phyloP scores from a whole-genome alignment of 768 basidiomycete species.

The Psilocybe subaeruginosa region DNA sequence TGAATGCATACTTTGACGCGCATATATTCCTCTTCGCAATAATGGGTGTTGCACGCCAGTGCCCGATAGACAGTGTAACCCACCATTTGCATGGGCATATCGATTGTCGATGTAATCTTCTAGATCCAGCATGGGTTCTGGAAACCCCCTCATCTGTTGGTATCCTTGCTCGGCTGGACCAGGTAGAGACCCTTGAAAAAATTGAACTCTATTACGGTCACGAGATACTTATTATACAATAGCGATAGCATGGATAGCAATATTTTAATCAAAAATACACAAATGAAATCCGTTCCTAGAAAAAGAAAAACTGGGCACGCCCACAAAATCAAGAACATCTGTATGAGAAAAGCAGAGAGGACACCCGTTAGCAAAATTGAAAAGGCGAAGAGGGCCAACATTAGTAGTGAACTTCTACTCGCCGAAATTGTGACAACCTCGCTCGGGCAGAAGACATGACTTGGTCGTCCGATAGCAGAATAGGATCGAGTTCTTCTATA shows the following conservation, averaged over 20 bases:
- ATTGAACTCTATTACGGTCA: not conserved
- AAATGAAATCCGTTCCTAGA: not conserved
- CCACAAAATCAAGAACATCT: constrained; percentile 1
- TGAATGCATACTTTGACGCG: not conserved
- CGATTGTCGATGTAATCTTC: too few relatives aligned
- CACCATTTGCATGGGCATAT: too few relatives aligned
- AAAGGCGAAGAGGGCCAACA: not conserved
- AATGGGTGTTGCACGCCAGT: too few relatives aligned
- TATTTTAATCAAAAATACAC: not conserved
- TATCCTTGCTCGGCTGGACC: too few relatives aligned
- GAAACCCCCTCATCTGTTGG: too few relatives aligned
- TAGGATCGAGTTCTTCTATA: constrained; percentile 4
- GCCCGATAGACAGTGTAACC: too few relatives aligned
- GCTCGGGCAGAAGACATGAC: constrained; percentile 13
- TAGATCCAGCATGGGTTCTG: too few relatives aligned
- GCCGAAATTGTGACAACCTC: constrained; percentile 26
- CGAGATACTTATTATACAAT: constrained; percentile 10
- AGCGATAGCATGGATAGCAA: constrained; percentile 15
- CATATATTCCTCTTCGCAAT: not conserved
- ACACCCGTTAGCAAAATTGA: not conserved
- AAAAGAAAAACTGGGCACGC: too few relatives aligned
- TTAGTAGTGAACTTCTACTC: not conserved
- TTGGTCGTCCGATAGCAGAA: constrained; percentile 13
- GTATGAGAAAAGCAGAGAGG: not conserved
- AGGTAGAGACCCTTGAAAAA: too few relatives aligned